phyloP scores from a whole-genome alignment of 2,329 filamentous ascomycete genomes.

The Pyrenochaeta sp. region DNA sequence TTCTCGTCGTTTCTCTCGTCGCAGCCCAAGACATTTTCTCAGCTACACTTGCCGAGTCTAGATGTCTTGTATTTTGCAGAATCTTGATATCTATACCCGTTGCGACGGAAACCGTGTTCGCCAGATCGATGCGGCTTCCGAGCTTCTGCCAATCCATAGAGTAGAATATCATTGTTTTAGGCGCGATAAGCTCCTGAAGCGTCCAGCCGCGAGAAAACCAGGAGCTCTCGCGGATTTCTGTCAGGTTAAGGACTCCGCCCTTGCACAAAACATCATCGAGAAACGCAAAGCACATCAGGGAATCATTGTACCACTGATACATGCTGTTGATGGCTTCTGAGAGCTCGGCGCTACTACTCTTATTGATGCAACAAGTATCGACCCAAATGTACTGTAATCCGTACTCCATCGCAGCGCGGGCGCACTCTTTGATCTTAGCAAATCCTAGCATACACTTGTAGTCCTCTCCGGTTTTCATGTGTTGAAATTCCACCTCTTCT shows the following conservation, averaged over 20 bases:
- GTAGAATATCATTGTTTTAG: conserved; percentile 4
- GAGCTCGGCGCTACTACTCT: conserved; percentile 10
- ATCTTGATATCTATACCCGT: conserved; percentile 1
- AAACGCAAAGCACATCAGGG: conserved; percentile 7
- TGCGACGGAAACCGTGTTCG: not conserved
- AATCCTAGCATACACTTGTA: conserved; percentile 1
- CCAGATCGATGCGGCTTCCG: not conserved
- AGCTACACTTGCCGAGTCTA: conserved; percentile 1
- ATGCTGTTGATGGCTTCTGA: conserved; percentile 20
- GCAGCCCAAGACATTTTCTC: conserved; percentile 19
- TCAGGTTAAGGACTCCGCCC: not conserved
- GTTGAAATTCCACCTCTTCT: conserved; percentile 2
- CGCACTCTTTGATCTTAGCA: not conserved
- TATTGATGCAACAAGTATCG: conserved; percentile 14
- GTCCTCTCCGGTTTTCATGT: not conserved
- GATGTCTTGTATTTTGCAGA: not conserved
- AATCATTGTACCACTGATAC: conserved; percentile 8
- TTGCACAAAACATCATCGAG: conserved; percentile 7
- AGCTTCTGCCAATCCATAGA: conserved; percentile 4
- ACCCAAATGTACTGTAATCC: conserved; percentile 8
- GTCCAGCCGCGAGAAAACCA: too few species aligned
- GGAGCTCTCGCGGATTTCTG: not conserved
- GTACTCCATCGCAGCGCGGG: not conserved
- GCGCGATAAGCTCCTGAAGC: conserved; percentile 13
- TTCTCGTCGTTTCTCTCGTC: conserved; percentile 11